These are phyloP conservation scores for Lentinus brumalis DNA, from an alignment of 768 basidiomycete genomes.

Conservation along the genomic window DNA sequence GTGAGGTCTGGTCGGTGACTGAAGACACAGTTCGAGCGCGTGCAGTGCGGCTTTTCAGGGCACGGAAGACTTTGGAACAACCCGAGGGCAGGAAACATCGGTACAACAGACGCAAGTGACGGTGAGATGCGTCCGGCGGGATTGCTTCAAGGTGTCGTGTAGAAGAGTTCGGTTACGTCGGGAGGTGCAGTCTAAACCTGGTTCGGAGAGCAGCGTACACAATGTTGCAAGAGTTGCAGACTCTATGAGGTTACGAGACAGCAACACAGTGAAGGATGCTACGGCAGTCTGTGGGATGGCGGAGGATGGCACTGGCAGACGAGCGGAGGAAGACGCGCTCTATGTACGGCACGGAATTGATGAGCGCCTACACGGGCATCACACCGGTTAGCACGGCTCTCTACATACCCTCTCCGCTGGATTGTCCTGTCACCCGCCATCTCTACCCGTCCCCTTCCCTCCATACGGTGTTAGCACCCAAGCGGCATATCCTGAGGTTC, in stretches of 20 bases:
- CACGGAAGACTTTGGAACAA: conserved; percentile 63
- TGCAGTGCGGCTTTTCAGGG: conserved; percentile 54
- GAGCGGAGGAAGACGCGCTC: too few relatives aligned
- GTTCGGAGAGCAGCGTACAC: too few relatives aligned
- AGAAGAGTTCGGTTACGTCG: background rate
- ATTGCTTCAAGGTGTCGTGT: background rate
- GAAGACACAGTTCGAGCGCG: conserved; percentile 60
- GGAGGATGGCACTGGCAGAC: too few relatives aligned
- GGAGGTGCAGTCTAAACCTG: too few relatives aligned
- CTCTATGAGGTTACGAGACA: too few relatives aligned
- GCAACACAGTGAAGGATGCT: too few relatives aligned
- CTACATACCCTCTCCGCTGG: background rate
- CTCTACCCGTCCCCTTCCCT: background rate
- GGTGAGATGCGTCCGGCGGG: conserved; percentile 1
- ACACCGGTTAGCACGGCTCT: background rate
- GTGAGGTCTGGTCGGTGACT: conserved; percentile 53
- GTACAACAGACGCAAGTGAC: background rate
- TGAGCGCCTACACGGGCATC: too few relatives aligned
- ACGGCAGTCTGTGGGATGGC: too few relatives aligned
- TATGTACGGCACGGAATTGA: too few relatives aligned
- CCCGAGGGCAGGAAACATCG: conserved; percentile 65
- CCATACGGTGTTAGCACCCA: background rate
- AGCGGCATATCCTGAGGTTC: too few relatives aligned
- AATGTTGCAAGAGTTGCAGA: too few relatives aligned
- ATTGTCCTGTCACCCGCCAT: background rate